phyloP scores from a whole-genome alignment of 176 grass and related monocot species.

The Elymus sibiricus region DNA sequence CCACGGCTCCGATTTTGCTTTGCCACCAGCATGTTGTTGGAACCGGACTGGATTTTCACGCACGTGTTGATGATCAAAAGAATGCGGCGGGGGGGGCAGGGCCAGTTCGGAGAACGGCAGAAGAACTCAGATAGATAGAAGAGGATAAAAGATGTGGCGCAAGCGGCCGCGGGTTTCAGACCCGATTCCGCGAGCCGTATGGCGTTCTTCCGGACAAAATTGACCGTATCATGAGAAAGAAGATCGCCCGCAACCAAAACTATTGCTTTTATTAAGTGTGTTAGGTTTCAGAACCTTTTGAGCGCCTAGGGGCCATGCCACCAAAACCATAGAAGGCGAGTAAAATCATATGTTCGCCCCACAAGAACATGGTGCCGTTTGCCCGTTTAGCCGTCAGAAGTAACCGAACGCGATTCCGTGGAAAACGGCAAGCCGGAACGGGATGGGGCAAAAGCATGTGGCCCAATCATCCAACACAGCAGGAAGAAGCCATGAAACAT shows the following conservation, averaged over 20 bases:
- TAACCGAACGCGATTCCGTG: background rate
- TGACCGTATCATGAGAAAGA: slow-evolving; percentile 12
- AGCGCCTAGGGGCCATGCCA: background rate
- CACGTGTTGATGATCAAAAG: background rate
- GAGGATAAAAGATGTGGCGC: background rate
- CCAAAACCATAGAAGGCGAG: background rate
- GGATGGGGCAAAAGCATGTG: background rate
- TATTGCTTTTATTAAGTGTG: background rate
- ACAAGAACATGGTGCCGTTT: background rate
- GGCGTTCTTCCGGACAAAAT: slow-evolving; percentile 29
- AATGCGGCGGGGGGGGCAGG: background rate
- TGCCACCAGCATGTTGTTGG: background rate
- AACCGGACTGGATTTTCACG: background rate
- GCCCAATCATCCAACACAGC: background rate
- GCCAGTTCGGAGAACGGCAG: background rate
- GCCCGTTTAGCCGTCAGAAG: background rate
- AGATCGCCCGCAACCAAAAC: background rate
- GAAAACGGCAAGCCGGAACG: background rate
- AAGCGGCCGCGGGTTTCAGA: slow-evolving; percentile 9
- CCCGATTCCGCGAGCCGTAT: background rate
- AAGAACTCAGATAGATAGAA: background rate
- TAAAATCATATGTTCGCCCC: background rate
- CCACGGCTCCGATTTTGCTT: background rate
- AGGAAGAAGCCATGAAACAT: background rate
- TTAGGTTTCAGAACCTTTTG: background rate